Evolutionary conservation across 2,329 filamentous ascomycete genomes (phyloP), one percentile per base, ranked within the genome.

Genomic region (Pseudogymnoascus sp.): DNA sequence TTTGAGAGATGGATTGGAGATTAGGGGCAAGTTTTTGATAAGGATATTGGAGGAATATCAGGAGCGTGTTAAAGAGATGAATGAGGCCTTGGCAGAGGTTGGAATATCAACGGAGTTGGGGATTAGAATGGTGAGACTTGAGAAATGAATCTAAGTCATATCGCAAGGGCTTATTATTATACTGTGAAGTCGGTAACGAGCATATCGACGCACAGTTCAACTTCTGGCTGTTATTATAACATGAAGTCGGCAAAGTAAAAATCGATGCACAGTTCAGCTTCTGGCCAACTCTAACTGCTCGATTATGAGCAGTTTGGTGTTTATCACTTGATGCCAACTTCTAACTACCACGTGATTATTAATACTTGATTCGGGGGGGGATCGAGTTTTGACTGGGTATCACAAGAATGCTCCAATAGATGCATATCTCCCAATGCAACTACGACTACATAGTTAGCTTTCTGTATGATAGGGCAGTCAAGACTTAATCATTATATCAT

Each of bases 401-500:
- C 44, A 31, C 26, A 50, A 15, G 44, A 15, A 54, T 21, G 29
- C 4, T 26, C 3, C 26, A 15, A 54, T 54, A 33, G 9, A 54
- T 54, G 10, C n/a, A 33, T 54, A 33, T 54, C 17, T 35, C 9
- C 15, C 10, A 2, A 33, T 33, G 29, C 26, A 54, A 33, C 47
- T 33, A 21, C 4, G 35, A 33, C 15, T 9, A 8, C 47, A 35
- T 26, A 9, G 9, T 29, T 17, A 29, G 15, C 29, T 21, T 15
- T 33, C 29, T 54, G 29, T 17, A 54, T 54, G 47, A 54, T 54
- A 54, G 47, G 47, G 47, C 47, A n/a, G 7, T 13, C n/a, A 3
- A 33, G 47, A n/a, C 47, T 54, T 54, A 54, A 54, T 54, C 29
- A 54, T 54, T 54, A 54, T 54, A 54, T 35, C 47, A 54, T 54